Base-by-base conservation (phyloP, 2,329 filamentous ascomycete species). In the Arachnomyces sp. region DNA sequence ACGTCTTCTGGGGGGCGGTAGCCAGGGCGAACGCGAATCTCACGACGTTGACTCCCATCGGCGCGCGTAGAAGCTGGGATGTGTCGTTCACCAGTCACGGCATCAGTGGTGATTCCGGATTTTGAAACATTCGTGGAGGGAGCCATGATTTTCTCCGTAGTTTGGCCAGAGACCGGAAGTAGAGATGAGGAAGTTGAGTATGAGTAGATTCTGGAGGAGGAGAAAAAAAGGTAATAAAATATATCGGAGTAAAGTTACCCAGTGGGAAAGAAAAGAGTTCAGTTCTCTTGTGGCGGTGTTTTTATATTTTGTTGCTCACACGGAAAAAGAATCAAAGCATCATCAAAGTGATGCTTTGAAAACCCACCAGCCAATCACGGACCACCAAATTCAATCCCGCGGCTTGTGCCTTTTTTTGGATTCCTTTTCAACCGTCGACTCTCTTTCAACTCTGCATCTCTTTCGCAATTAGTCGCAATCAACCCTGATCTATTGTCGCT, bases 1-100 rank as follows among this genome's bases (percentile, higher is more conserved):
- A 96, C 83, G 64, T 98, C 92, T 67, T 98, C 92, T 1, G 89
- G 87, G 1, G 92, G 93, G 28, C 82, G 81, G 66, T 95, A 98
- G 39, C 92, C 93, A 0, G 92, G 90, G 21, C 87, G 80, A 45
- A 98, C 87, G 57, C 86, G 86, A 59, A 96, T 96, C 56, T 95
- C 90, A 58, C 86, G 93, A 42, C 92, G 80, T n/a, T 86, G 86
- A 37, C 84, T 87, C 43, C 92, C 92, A 59, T 98, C 92, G 16
- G 92, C 69, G 40, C 93, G 84, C 32, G 79, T 71, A 1, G 90
- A 96, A 32, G 89, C 78, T 17, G 92, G 92, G 43, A 98, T 96
- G 53, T 88, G 82, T 33, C 89, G 85, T 58, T 88, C 78, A 57
- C 92, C 93, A 51, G 78, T 85, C 47, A 65, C 61, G 37, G 80